Evolutionary conservation across 2,329 filamentous ascomycete genomes (phyloP).

Genomic region (Ophiocordyceps camponoti-saundersi): DNA sequence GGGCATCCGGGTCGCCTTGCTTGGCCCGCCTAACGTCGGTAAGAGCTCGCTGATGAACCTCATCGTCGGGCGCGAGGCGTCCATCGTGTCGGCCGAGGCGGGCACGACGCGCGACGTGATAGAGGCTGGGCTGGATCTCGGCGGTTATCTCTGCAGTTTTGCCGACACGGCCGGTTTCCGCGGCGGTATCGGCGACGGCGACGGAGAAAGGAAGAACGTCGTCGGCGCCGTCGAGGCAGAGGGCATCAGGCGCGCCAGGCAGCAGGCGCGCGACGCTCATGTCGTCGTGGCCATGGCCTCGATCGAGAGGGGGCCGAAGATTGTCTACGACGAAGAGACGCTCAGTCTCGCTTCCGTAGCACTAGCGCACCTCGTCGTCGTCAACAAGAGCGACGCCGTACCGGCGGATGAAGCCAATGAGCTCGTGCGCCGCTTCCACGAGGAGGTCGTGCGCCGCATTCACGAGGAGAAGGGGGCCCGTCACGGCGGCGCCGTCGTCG

Average conservation of each 20-base stretch:
- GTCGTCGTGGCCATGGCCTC: constrained; percentile 69
- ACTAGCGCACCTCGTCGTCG: constrained; percentile 31
- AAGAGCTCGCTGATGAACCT: constrained; percentile 90
- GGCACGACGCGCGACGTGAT: constrained; percentile 91
- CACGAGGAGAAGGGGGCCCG: constrained; percentile 4
- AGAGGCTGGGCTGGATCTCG: constrained; percentile 77
- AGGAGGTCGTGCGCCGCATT: constrained; percentile 23
- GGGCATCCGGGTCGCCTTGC: constrained; percentile 70
- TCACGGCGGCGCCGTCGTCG: constrained; percentile 14
- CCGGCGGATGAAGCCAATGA: constrained; percentile 11
- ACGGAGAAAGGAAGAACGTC: not conserved
- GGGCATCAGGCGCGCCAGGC: constrained; percentile 74
- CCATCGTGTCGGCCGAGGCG: constrained; percentile 84
- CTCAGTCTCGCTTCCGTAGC: constrained; percentile 32
- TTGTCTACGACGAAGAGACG: constrained; percentile 37
- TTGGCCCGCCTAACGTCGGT: constrained; percentile 85
- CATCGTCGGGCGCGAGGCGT: constrained; percentile 80
- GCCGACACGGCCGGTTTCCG: constrained; percentile 88
- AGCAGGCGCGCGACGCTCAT: constrained; percentile 56
- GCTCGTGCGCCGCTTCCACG: constrained; percentile 23
- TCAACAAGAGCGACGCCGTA: constrained; percentile 47
- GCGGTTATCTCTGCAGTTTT: constrained; percentile 82
- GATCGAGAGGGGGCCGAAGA: constrained; percentile 37
- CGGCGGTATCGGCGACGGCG: constrained; percentile 12
- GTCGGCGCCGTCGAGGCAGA: constrained; percentile 70